A percentile compares a stretch with the other conserved stretches of the same genome.
These are phyloP conservation scores for Solanum aculeatissimum DNA, from an alignment of 305 asterid species.

Conservation along the genomic window DNA sequence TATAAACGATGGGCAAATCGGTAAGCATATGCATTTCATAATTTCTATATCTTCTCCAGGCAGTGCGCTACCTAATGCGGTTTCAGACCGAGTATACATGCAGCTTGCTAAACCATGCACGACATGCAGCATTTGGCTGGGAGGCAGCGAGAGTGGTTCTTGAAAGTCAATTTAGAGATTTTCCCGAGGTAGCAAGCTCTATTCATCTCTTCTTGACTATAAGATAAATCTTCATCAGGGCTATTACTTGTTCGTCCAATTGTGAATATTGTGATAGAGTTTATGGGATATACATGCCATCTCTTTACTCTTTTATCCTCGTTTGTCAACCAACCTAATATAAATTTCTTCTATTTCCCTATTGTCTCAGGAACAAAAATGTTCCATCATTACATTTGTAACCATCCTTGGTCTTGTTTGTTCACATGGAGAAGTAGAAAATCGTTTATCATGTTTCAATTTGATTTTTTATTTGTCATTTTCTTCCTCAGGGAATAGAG, in stretches of 20 bases:
- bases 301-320: not conserved
- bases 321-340: not conserved
- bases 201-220: not conserved
- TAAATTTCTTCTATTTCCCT: not conserved
- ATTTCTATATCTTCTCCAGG: slow-evolving; percentile 32
- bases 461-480: not conserved
- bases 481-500: not conserved
- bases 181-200: slow-evolving; percentile 32
- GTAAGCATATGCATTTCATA: not conserved
- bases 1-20: not conserved
- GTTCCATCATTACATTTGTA: not conserved
- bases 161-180: slow-evolving; percentile 25
- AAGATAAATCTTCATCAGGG: not conserved
- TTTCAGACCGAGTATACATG: slow-evolving; percentile 79
- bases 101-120: slow-evolving; percentile 64
- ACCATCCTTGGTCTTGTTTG: not conserved
- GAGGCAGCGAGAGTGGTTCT: slow-evolving; percentile 79
- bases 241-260: not conserved
- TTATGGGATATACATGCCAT: not conserved
- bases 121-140: slow-evolving; percentile 72
- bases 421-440: not conserved
- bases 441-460: not conserved
- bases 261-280: not conserved
- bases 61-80: slow-evolving; percentile 93
- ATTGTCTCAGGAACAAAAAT: not conserved